Evolutionary conservation across 2,329 filamentous ascomycete genomes (phyloP), one percentile per base, ranked within the genome.

Genomic region (Botrytis fragariae): DNA sequence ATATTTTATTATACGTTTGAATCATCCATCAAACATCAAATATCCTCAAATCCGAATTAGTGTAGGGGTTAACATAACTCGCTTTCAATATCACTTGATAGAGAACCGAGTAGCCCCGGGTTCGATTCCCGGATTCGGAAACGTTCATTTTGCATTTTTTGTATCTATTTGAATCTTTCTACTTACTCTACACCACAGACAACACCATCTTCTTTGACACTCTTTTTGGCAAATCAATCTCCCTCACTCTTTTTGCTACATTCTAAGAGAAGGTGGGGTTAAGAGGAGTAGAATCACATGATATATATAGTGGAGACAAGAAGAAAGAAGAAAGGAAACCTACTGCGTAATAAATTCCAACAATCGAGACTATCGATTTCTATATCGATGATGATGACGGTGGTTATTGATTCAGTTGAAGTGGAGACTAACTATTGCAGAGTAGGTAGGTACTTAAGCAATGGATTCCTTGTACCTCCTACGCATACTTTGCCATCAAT

Each of bases 141-240:
- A 0, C 0, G 1, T 8, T 4, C 1, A 0, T 54, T 29, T 54
- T 29, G 12, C 10, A 5, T 1, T 25, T 48, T 25, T 48, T 25
- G 2, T 51, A 9, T 51, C 9, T n/a, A 6, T n/a, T n/a, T 5
- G 5, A 2, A n/a, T 54, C n/a, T 54, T 54, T 29, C 18, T 54
- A n/a, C 16, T 0, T 1, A n/a, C 12, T 7, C 48, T n/a, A 54
- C 5, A 48, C 20, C 5, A 48, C 20, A 54, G 25, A 54, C 12
- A 54, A 12, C 12, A n/a, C 5, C 25, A n/a, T n/a, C 25, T n/a
- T 7, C 25, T n/a, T 16, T 54, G 12, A 7, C 25, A 3, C 10
- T 14, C 4, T n/a, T 14, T n/a, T 51, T n/a, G 16, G 48, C 12
- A 54, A 12, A 54, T n/a, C 25, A 54, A 16, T 54, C 12, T 16